Percentiles rank a stretch among this genome's conserved stretches.
Conservation (phyloP, 352 stramenopile species). For the Globisporangium acanthophoron region DNA sequence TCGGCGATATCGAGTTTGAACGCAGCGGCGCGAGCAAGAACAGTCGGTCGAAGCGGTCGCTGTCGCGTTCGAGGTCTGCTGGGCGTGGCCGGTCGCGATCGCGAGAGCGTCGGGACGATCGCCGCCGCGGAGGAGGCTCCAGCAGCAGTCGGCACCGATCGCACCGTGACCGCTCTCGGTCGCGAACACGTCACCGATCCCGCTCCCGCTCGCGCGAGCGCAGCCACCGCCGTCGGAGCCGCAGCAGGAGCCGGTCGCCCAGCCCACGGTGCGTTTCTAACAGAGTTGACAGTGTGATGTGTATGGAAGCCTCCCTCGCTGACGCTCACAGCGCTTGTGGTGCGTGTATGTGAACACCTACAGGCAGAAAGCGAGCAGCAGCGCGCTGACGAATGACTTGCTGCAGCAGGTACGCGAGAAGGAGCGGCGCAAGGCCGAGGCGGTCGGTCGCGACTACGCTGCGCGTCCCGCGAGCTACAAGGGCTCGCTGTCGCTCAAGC, state of each 20-base stretch:
- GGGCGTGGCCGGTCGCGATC: slow-evolving; percentile 27
- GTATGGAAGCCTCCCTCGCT: slow-evolving; percentile 9
- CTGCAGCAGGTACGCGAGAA: slow-evolving; percentile 90
- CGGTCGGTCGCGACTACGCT: slow-evolving; percentile 88
- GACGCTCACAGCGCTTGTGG: neutral
- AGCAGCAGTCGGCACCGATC: slow-evolving; percentile 21
- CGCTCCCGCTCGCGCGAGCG: slow-evolving; percentile 28
- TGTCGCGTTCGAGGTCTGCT: slow-evolving; percentile 23
- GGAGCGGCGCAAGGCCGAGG: slow-evolving; percentile 87
- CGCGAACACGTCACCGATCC: slow-evolving; percentile 36
- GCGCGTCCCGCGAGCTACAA: slow-evolving; percentile 90
- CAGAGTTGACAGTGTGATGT: neutral
- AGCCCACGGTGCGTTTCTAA: slow-evolving; percentile 9
- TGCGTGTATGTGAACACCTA: neutral
- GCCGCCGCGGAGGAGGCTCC: slow-evolving; percentile 12
- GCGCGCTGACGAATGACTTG: slow-evolving; percentile 62
- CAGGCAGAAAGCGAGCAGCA: slow-evolving; percentile 9
- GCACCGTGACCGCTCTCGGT: slow-evolving; percentile 23
- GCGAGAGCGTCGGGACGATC: slow-evolving; percentile 27
- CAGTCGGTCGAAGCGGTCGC: slow-evolving; percentile 15
- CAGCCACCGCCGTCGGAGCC: slow-evolving; percentile 13
- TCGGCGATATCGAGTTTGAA: slow-evolving; percentile 93
- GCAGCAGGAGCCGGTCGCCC: slow-evolving; percentile 15
- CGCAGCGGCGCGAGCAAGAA: slow-evolving; percentile 19
- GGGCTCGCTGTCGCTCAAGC: slow-evolving; percentile 88